A percentile compares a stretch with the other conserved stretches of the same genome.
Evolutionary conservation across 2,329 filamentous ascomycete genomes (phyloP).

Genomic region (Intubia oerlemansii): DNA sequence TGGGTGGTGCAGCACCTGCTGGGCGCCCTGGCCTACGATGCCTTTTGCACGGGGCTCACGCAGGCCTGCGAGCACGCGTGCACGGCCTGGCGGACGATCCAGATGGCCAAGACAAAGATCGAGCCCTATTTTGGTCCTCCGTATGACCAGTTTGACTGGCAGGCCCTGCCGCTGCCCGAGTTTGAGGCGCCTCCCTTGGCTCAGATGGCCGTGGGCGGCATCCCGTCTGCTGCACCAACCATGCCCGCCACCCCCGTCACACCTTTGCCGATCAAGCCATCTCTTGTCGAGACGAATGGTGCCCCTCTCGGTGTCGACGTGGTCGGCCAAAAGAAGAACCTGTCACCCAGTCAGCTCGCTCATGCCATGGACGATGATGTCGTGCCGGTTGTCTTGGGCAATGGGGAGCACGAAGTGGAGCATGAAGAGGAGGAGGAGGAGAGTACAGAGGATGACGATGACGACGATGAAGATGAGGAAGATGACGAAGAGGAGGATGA

Average conservation of each 20-base stretch:
- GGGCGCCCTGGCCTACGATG: slow-evolving; percentile 12
- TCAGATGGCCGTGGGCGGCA: too few species aligned
- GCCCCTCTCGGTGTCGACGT: too few species aligned
- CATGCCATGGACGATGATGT: too few species aligned
- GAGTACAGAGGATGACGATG: not conserved
- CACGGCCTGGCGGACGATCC: slow-evolving; percentile 14
- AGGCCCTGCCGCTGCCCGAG: slow-evolving; percentile 14
- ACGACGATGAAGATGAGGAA: not conserved
- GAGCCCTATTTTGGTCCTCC: slow-evolving; percentile 17
- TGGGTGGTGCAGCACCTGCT: slow-evolving; percentile 15
- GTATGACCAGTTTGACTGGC: slow-evolving; percentile 16
- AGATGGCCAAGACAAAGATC: slow-evolving; percentile 14
- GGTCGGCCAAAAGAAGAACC: too few species aligned
- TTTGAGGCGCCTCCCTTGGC: slow-evolving; percentile 6
- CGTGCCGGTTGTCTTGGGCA: too few species aligned
- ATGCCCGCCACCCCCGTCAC: not conserved
- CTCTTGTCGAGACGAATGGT: too few species aligned
- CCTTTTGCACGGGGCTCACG: slow-evolving; percentile 12
- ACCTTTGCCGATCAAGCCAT: too few species aligned
- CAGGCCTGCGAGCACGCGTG: slow-evolving; percentile 12
- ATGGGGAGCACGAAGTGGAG: not conserved
- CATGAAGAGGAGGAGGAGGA: not conserved
- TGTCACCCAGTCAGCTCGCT: too few species aligned
- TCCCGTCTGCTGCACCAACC: not conserved
- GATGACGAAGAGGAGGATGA: not conserved